Evolutionary conservation across 1,284 basidiomycete species (phyloP).

Genomic region (Boletus smithii): DNA sequence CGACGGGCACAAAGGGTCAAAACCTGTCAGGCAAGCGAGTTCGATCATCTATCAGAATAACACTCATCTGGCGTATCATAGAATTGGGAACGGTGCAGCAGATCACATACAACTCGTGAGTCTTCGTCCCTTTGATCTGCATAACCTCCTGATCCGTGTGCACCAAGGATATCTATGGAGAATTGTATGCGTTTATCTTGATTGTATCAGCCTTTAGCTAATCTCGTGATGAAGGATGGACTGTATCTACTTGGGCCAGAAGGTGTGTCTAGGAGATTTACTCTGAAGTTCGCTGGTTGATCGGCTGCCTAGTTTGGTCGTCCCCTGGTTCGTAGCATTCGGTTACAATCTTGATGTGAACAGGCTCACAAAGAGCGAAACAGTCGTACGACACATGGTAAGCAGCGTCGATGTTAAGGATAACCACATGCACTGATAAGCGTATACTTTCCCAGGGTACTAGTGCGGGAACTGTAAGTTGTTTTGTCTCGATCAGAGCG

Average conservation of each 20-base stretch:
- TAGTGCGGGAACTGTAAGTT: slow-evolving; percentile 73
- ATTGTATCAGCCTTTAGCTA: background rate
- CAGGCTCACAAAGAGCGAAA: slow-evolving; percentile 9
- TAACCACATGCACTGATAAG: background rate
- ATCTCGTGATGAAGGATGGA: slow-evolving; percentile 63
- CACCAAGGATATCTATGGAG: slow-evolving; percentile 84
- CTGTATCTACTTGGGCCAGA: slow-evolving; percentile 91
- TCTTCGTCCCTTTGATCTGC: slow-evolving; percentile 3
- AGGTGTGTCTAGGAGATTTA: slow-evolving; percentile 45
- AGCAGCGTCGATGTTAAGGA: background rate
- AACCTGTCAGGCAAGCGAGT: slow-evolving; percentile 55
- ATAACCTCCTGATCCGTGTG: background rate
- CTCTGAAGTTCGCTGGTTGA: background rate
- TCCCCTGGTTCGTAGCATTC: slow-evolving; percentile 40
- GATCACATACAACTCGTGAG: slow-evolving; percentile 83
- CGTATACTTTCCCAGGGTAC: slow-evolving; percentile 47
- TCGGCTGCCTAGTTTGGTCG: slow-evolving; percentile 40
- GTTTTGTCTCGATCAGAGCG: background rate
- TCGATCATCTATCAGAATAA: background rate
- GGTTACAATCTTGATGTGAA: background rate
- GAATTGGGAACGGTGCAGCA: slow-evolving; percentile 87
- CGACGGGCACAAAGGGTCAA: slow-evolving; percentile 82
- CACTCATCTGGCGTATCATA: slow-evolving; percentile 19
- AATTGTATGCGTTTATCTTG: slow-evolving; percentile 50
- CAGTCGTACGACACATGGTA: slow-evolving; percentile 60